Percentiles rank a stretch among this genome's conserved stretches.
These are phyloP conservation scores for Aspergillus ibericus DNA, from an alignment of 2,329 filamentous ascomycete species.

Conservation along the genomic window DNA sequence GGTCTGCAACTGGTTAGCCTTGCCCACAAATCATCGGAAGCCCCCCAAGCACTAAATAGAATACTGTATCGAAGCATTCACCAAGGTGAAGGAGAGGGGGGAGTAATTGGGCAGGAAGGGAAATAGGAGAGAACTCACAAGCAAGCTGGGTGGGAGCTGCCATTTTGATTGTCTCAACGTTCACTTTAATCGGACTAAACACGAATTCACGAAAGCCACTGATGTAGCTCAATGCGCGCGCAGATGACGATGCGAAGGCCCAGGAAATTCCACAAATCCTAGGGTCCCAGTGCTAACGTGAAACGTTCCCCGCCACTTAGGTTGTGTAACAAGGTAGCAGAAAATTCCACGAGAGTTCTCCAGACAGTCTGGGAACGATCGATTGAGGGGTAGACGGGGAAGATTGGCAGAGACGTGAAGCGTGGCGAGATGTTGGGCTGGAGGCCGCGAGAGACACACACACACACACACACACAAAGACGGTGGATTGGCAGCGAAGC, in stretches of 20 bases:
- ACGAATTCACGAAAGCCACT: slow-evolving; percentile 8
- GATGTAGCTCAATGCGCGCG: slow-evolving; percentile 6
- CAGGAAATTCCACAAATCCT: slow-evolving; percentile 8
- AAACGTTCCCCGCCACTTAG: slow-evolving; percentile 4
- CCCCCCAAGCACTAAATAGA: neutral
- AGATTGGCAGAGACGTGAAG: slow-evolving; percentile 6
- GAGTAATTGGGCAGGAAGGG: neutral
- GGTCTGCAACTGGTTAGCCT: slow-evolving; percentile 55
- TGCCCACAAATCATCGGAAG: neutral
- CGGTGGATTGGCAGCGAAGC: slow-evolving; percentile 16
- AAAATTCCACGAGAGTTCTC: neutral
- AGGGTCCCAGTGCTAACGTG: slow-evolving; percentile 7
- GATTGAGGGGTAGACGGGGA: neutral
- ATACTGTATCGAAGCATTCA: no score
- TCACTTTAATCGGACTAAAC: slow-evolving; percentile 7
- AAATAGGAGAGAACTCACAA: slow-evolving; percentile 53
- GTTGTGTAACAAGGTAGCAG: slow-evolving; percentile 5
- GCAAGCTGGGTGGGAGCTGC: slow-evolving; percentile 90
- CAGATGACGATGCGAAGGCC: neutral
- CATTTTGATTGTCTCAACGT: slow-evolving; percentile 54
- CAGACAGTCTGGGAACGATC: neutral
- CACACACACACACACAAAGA: slow-evolving; percentile 24
- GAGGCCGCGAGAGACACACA: slow-evolving; percentile 18
- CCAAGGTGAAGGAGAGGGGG: no score
- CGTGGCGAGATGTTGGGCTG: slow-evolving; percentile 22